Conservation (phyloP, 495 filamentous ascomycete genomes). For the Entonaema liquescens region DNA sequence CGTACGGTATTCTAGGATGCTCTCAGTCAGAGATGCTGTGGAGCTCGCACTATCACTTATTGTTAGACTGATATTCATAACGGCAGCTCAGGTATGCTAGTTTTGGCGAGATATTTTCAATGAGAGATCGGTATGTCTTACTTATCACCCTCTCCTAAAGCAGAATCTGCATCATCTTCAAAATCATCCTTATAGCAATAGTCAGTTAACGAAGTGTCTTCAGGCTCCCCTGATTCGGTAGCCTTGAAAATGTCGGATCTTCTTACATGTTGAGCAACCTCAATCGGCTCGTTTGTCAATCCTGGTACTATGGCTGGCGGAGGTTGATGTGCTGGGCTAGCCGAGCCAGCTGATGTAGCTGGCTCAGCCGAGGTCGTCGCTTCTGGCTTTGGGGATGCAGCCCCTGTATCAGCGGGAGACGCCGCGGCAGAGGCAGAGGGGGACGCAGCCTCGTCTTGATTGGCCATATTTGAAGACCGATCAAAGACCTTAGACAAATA, state of each 20-base stretch:
- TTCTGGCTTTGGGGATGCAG: background rate
- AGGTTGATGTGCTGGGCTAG: background rate
- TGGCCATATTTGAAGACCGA: constrained; percentile 17
- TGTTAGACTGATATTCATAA: constrained; percentile 12
- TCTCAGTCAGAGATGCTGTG: constrained; percentile 57
- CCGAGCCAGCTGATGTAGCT: background rate
- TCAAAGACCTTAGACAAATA: constrained; percentile 3
- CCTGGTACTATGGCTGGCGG: constrained; percentile 1
- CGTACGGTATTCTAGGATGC: constrained; percentile 55
- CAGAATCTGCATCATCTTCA: constrained; percentile 53
- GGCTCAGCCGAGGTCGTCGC: background rate
- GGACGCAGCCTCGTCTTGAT: background rate
- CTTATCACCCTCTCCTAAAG: constrained; percentile 46
- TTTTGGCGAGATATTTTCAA: background rate
- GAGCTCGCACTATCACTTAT: constrained; percentile 38
- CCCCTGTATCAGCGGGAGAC: background rate
- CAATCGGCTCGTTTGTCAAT: constrained; percentile 23
- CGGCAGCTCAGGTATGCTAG: background rate
- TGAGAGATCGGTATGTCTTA: constrained; percentile 22
- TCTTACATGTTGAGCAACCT: constrained; percentile 24
- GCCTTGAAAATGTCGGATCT: background rate
- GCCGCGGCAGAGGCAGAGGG: background rate
- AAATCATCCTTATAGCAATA: constrained; percentile 28
- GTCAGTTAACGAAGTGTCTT: constrained; percentile 21
- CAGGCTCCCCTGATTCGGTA: too few relatives aligned